Base-by-base conservation (phyloP, 129 eudicot genomes). In the Centaurea solstitialis region DNA sequence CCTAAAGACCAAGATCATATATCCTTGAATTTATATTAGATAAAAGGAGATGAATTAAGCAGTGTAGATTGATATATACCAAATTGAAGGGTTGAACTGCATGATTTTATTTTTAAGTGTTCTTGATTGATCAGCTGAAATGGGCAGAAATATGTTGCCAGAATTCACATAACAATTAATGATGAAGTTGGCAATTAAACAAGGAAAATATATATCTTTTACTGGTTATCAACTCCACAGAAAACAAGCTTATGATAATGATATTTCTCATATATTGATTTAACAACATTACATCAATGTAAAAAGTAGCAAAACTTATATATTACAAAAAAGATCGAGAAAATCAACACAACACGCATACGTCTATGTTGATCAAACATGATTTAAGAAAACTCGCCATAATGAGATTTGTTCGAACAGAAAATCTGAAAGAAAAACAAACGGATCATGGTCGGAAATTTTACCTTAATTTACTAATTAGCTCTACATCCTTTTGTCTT, bases 401-500 rank as follows among this genome's bases (percentile, higher is more conserved):
- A 61, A 84, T 20, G 77, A 23, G 35, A 41, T 53, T 26, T 72
- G 30, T 72, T 33, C 39, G 74, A 77, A 70, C 28, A 26, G 7
- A 22, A 66, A 66, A 11, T 68, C 40, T 69, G 18, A 13, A 18
- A 39, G 28, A 72, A 64, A 18, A 23, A 77, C 74, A 70, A 82
- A 62, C 71, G 23, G 86, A 17, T n/a, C 65, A 57, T 77, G 62
- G 74, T 28, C 41, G 70, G 62, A 47, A 59, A 65, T 22, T 11
- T 76, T 61, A 77, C 78, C 85, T 69, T 75, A 26, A 26, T 26
- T 26, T 0, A 82, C 4, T 69, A 70, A 82, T n/a, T 69, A 76
- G 59, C 26, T 81, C 80, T 47, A 41, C 59, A 57, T 57, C 9
- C 22, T 50, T 5, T 41, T 62, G 21, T 43, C 86, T 82, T 24